Percentiles rank a stretch among this genome's conserved stretches.
Conservation (phyloP, 495 filamentous ascomycete genomes). For the Penicillium manginii region DNA sequence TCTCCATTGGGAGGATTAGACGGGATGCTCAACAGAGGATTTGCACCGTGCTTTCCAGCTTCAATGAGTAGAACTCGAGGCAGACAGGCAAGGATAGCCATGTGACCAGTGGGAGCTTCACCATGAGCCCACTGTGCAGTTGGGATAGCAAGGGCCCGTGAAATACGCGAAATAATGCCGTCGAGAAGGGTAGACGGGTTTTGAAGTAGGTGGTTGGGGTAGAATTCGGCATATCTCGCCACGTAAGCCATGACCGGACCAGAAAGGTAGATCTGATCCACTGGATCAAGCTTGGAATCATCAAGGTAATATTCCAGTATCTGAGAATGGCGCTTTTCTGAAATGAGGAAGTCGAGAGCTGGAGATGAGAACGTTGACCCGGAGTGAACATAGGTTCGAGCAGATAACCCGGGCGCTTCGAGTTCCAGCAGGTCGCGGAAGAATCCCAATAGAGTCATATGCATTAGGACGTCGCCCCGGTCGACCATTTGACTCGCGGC, state of each 20-base stretch:
- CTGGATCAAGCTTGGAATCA: slow-evolving; percentile 51
- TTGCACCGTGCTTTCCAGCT: slow-evolving; percentile 46
- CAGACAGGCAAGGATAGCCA: slow-evolving; percentile 60
- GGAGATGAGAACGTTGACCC: slow-evolving; percentile 51
- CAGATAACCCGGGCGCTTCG: slow-evolving; percentile 41
- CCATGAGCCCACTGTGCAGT: slow-evolving; percentile 56
- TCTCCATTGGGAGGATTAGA: slow-evolving; percentile 54
- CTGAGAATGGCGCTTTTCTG: slow-evolving; percentile 52
- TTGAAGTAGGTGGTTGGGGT: slow-evolving; percentile 58
- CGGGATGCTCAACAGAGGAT: slow-evolving; percentile 54
- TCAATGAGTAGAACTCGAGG: slow-evolving; percentile 58
- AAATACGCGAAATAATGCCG: slow-evolving; percentile 51
- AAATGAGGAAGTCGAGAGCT: slow-evolving; percentile 59
- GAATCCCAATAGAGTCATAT: slow-evolving; percentile 77
- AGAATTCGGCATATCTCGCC: slow-evolving; percentile 56
- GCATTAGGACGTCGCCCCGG: slow-evolving; percentile 75
- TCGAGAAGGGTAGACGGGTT: slow-evolving; percentile 43
- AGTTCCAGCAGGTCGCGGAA: slow-evolving; percentile 65
- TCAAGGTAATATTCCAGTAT: slow-evolving; percentile 58
- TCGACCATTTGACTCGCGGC: slow-evolving; percentile 76
- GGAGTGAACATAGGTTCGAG: slow-evolving; percentile 37
- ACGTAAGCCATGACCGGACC: slow-evolving; percentile 61
- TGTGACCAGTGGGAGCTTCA: slow-evolving; percentile 54
- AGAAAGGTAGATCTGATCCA: slow-evolving; percentile 56
- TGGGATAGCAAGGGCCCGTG: slow-evolving; percentile 45